phyloP scores from a whole-genome alignment of 495 filamentous ascomycete genomes.

The Rhizodiscina lignyota region DNA sequence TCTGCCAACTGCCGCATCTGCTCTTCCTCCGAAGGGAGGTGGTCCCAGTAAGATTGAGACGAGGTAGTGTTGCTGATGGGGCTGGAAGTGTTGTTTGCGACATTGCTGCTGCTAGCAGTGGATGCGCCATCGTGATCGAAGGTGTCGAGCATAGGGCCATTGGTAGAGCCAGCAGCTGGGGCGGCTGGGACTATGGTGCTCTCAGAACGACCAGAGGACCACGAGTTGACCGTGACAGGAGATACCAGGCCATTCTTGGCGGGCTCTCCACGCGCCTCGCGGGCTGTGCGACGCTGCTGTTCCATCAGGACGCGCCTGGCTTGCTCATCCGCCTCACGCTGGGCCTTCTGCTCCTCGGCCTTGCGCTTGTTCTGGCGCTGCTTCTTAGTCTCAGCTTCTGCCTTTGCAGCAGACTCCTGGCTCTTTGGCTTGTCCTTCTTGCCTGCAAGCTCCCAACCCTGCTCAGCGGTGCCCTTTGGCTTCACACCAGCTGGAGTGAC shows the following conservation, averaged over 20 bases:
- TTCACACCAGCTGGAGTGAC: no score
- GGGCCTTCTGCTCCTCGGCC: slow-evolving; percentile 53
- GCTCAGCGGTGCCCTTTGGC: no score
- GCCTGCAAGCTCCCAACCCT: no score
- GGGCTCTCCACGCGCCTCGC: slow-evolving; percentile 59
- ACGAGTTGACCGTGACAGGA: slow-evolving; percentile 41
- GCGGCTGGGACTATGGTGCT: no score
- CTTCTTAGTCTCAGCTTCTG: slow-evolving; percentile 90
- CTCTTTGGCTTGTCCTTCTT: slow-evolving; percentile 30
- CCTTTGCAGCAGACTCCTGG: slow-evolving; percentile 34
- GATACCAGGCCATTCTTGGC: slow-evolving; percentile 53
- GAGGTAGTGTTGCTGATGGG: no score
- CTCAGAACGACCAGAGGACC: slow-evolving; percentile 36
- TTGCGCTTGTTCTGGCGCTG: slow-evolving; percentile 75
- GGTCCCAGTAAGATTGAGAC: slow-evolving; percentile 28
- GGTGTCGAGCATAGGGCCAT: slow-evolving; percentile 51
- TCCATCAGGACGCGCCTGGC: slow-evolving; percentile 54
- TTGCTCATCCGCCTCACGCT: slow-evolving; percentile 57
- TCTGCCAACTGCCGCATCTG: slow-evolving; percentile 54
- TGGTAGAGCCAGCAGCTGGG: slow-evolving; percentile 5
- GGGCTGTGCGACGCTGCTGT: slow-evolving; percentile 62
- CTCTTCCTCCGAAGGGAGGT: slow-evolving; percentile 68
- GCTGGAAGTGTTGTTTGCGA: slow-evolving; percentile 11
- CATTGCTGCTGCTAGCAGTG: slow-evolving; percentile 17
- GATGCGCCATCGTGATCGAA: slow-evolving; percentile 37